Percentiles rank a stretch among this genome's conserved stretches.
phyloP scores from a whole-genome alignment of 768 basidiomycete genomes.

The Boletus subparvulus region DNA sequence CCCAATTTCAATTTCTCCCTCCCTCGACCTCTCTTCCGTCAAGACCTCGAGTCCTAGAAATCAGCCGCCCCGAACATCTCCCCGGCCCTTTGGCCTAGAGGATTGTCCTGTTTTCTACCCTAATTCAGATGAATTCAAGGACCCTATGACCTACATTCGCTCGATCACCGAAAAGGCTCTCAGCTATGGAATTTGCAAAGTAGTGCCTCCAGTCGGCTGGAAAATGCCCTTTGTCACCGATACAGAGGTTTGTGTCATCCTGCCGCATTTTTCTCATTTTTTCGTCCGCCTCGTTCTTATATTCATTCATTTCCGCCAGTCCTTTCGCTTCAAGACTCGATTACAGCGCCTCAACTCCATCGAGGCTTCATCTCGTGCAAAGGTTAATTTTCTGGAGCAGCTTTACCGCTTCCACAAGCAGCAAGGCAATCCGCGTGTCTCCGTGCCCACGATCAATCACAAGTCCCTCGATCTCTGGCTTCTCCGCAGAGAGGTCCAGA shows the following conservation, averaged over 20 bases:
- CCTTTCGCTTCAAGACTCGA: slow-evolving; percentile 94
- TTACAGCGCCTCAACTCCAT: slow-evolving; percentile 94
- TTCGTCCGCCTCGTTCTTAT: slow-evolving; percentile 18
- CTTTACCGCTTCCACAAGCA: slow-evolving; percentile 96
- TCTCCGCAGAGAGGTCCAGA: slow-evolving; percentile 87
- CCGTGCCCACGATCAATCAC: slow-evolving; percentile 92
- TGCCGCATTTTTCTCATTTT: slow-evolving; percentile 27
- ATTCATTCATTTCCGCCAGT: slow-evolving; percentile 39
- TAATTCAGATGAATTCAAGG: slow-evolving; percentile 85
- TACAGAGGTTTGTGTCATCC: slow-evolving; percentile 68
- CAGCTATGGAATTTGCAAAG: slow-evolving; percentile 90
- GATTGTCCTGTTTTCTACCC: slow-evolving; percentile 92
- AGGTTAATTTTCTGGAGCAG: slow-evolving; percentile 96
- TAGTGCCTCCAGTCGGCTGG: slow-evolving; percentile 92
- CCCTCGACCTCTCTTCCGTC: slow-evolving; percentile 67
- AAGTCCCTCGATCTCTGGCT: slow-evolving; percentile 93
- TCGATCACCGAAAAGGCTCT: slow-evolving; percentile 70
- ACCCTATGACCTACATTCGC: slow-evolving; percentile 92
- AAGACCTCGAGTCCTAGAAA: slow-evolving; percentile 61
- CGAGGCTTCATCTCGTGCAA: slow-evolving; percentile 94
- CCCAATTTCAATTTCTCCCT: slow-evolving; percentile 62
- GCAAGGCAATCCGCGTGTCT: slow-evolving; percentile 86
- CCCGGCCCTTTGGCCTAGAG: slow-evolving; percentile 81
- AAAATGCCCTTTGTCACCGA: slow-evolving; percentile 95
- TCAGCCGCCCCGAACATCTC: slow-evolving; percentile 36